These are phyloP conservation scores for Colletotrichum sidae DNA, from an alignment of 2,329 filamentous ascomycete species.

Conservation along the genomic window DNA sequence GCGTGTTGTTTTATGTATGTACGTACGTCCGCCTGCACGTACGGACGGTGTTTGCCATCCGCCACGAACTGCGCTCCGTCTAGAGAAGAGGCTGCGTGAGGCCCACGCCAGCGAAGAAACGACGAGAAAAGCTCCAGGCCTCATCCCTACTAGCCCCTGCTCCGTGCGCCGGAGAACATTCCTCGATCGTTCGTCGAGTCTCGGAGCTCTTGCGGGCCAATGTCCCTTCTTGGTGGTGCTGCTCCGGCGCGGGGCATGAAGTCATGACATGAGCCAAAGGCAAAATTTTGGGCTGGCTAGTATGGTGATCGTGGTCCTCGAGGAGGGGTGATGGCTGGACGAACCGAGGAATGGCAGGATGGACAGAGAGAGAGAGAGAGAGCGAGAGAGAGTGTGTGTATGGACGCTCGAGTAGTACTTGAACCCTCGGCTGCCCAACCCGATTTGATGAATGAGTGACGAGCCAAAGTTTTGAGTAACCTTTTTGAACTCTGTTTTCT, in stretches of 20 bases:
- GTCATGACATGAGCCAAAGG: conserved; percentile 34
- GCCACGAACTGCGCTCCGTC: too few relatives aligned
- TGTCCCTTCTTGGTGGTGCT: conserved; percentile 30
- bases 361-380: too few relatives aligned
- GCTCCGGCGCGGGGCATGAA: conserved; percentile 35
- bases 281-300: background rate
- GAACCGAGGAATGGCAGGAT: too few relatives aligned
- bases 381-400: too few relatives aligned
- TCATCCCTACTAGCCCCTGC: conserved; percentile 35
- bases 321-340: conserved; percentile 2
- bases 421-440: conserved; percentile 1
- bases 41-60: too few relatives aligned
- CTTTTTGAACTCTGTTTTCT: background rate
- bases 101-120: too few relatives aligned
- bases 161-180: conserved; percentile 36
- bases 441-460: background rate
- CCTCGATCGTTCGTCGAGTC: conserved; percentile 31
- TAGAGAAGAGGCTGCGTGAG: too few relatives aligned
- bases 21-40: too few relatives aligned
- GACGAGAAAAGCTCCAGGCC: conserved; percentile 14
- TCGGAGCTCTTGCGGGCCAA: conserved; percentile 33
- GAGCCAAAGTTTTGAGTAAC: background rate
- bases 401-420: background rate
- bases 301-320: background rate
- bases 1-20: too few relatives aligned